A percentile compares a stretch with the other conserved stretches of the same genome.
Evolutionary conservation across 768 basidiomycete species (phyloP).

Genomic region (Boletus patriciae): DNA sequence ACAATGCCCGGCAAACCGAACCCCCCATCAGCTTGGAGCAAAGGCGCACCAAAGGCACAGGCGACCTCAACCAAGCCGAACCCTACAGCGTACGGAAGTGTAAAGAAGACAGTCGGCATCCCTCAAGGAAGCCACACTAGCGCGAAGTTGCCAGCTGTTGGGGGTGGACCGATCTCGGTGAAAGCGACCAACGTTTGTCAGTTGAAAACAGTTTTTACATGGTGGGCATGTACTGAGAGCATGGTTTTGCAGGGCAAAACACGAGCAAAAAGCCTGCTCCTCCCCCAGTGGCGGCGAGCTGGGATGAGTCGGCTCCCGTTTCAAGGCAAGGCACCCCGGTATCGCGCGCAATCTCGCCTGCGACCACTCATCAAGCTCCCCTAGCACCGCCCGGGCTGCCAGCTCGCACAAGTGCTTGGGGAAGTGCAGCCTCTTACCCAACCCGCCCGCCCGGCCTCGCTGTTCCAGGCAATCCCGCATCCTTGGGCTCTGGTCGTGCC

Average conservation of each 20-base stretch:
- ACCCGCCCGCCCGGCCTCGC: conserved; percentile 15
- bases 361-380: conserved; percentile 4
- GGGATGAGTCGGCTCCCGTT: conserved; percentile 19
- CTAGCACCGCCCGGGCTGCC: conserved; percentile 12
- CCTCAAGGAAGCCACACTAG: conserved; percentile 5
- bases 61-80: conserved; percentile 3
- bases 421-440: conserved; percentile 6
- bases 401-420: conserved; percentile 12
- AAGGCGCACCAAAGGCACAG: conserved; percentile 16
- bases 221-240: not conserved
- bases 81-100: conserved; percentile 24
- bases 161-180: conserved; percentile 26
- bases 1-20: conserved; percentile 1
- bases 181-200: conserved; percentile 32
- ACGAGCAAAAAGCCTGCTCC: not conserved
- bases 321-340: conserved; percentile 22
- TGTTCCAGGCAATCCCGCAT: not conserved
- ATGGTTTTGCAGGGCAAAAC: conserved; percentile 18
- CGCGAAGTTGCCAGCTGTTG: conserved; percentile 26
- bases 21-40: conserved; percentile 17
- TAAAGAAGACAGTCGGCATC: conserved; percentile 10
- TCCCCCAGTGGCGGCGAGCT: conserved; percentile 7
- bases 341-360: conserved; percentile 1
- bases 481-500: conserved; percentile 6
- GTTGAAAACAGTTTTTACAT: conserved; percentile 1